Conservation (phyloP, 2,329 filamentous ascomycete genomes). For the Zymoseptoria passerinii region DNA sequence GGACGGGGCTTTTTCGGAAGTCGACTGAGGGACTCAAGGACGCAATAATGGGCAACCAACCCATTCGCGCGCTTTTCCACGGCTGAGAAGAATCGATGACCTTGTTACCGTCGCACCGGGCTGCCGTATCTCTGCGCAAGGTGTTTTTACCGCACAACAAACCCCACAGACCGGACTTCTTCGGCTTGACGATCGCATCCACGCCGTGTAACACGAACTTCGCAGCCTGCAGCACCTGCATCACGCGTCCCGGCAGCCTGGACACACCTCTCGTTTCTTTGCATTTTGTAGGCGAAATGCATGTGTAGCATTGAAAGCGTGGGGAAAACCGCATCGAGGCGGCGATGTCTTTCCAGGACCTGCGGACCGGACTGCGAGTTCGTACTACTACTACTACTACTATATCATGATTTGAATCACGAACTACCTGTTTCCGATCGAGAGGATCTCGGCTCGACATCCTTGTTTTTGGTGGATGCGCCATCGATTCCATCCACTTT, state of each 20-base stretch:
- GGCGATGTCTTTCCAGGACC: too few relatives aligned
- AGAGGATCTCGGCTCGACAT: not conserved
- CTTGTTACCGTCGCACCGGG: constrained; percentile 14
- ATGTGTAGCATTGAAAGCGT: constrained; percentile 9
- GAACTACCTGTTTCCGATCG: not conserved
- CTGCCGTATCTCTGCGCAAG: constrained; percentile 8
- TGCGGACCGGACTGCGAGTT: too few relatives aligned
- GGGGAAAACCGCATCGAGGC: not conserved
- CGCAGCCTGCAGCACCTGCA: not conserved
- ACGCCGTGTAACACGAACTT: constrained; percentile 4
- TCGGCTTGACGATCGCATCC: constrained; percentile 11
- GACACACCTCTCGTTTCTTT: not conserved
- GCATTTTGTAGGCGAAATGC: not conserved
- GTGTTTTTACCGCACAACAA: not conserved
- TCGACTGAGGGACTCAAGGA: not conserved
- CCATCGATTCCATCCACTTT: not conserved
- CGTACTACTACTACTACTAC: too few relatives aligned
- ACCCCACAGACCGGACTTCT: constrained; percentile 13
- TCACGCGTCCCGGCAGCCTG: not conserved
- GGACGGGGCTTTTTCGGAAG: not conserved
- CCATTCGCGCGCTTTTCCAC: not conserved
- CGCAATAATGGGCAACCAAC: not conserved
- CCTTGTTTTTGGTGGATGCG: not conserved
- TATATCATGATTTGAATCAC: not conserved
- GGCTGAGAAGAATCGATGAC: not conserved